These are phyloP conservation scores for Jatropha multifida DNA, from an alignment of 441 rosid species.

Conservation along the genomic window DNA sequence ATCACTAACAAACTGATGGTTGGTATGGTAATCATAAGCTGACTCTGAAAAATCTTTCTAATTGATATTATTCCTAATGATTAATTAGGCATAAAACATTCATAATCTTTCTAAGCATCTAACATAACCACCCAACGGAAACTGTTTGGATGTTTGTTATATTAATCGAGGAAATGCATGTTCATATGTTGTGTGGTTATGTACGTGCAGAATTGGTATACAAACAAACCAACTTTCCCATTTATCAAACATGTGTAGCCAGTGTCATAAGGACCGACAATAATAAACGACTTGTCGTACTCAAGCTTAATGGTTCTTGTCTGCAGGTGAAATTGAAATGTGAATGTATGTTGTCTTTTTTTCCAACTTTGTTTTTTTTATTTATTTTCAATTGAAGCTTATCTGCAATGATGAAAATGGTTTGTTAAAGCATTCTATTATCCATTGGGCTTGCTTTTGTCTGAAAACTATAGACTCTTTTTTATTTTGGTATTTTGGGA, in stretches of 20 bases:
- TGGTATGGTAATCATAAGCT: slow-evolving; percentile 2
- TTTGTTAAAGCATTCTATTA: not conserved
- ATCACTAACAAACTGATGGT: not conserved
- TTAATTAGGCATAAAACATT: not conserved
- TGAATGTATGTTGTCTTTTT: slow-evolving; percentile 2
- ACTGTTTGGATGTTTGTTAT: not conserved
- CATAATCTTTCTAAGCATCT: not conserved
- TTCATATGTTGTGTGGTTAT: not conserved
- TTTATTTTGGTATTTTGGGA: too few relatives aligned
- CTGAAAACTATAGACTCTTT: too few relatives aligned
- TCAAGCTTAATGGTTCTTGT: not conserved
- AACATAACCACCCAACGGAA: not conserved
- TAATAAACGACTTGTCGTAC: slow-evolving; percentile 7
- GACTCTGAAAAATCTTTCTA: not conserved
- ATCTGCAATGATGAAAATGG: not conserved
- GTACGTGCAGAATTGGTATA: not conserved
- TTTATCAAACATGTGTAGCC: not conserved
- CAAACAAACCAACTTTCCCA: not conserved
- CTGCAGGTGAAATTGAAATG: not conserved
- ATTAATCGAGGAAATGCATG: not conserved
- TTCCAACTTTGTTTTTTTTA: not conserved
- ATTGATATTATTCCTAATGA: slow-evolving; percentile 4
- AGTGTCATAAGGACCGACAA: not conserved
- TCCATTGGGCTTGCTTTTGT: too few relatives aligned
- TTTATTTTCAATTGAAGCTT: not conserved